Base-by-base conservation (phyloP, 495 filamentous ascomycete genomes). In the Penicillium turbatum region DNA sequence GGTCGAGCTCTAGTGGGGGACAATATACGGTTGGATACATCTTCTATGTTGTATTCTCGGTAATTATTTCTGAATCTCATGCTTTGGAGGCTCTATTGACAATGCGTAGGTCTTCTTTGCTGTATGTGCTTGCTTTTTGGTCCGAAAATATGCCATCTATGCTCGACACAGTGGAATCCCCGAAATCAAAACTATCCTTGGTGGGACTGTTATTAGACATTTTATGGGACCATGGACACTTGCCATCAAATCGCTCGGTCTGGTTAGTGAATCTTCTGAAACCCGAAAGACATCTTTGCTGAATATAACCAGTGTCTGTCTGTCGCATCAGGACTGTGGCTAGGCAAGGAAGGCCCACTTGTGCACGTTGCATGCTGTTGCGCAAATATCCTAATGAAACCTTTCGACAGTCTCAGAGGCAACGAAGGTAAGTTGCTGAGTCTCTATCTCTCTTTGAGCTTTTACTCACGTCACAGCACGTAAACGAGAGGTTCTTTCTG, bases 311-410 rank as follows among this genome's bases (percentile, higher is more conserved):
- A 60, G 89, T 95, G 93, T 69, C 81, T 98, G 37, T 86, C 93
- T 24, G 95, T 97, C 57, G 90, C 90, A 56, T 97, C 93, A 16
- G 95, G 93, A 12, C 80, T 98, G 72, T 98, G 93, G 93, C 71
- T 98, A n/a, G 93, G 93, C 16, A 98, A 98, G 66, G 93, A 98
- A 78, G 93, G 93, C 5, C 93, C 93, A 8, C 75, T 98, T 31
- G 95, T 98, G 0, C 93, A 98, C 70, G 95, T 98, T 36, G 92
- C 95, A 49, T 98, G 93, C 68, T 98, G 93, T 66, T 97, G 90
- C 65, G 92, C 95, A 26, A 97, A 95, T 66, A 74, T 97, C 6
- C 88, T 97, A 53, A 95, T 95, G 84, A 96, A 93, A 66, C 72
- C 90, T 41, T 97, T 95, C 55, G 77, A 82, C 5, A 86, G 80